These are phyloP conservation scores for Funneliformis geosporum DNA, from an alignment of 192 early-diverging fungal genomes.

Conservation along the genomic window DNA sequence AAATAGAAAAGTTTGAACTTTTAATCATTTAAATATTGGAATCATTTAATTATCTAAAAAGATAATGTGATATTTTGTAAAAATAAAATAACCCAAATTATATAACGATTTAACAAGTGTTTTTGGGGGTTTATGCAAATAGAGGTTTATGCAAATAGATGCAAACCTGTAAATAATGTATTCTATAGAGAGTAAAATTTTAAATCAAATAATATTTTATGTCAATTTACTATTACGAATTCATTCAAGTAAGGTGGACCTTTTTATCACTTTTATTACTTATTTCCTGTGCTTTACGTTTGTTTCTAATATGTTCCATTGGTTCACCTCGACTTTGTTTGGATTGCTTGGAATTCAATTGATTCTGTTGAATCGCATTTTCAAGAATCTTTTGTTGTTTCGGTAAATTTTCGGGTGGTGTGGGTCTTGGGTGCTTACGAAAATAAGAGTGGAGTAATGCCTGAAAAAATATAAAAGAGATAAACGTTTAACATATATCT, in stretches of 20 bases:
- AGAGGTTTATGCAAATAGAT: not conserved
- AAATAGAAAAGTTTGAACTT: too few relatives aligned
- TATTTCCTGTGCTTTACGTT: not conserved
- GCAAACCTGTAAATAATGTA: too few relatives aligned
- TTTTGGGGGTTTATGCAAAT: too few relatives aligned
- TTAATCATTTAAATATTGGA: too few relatives aligned
- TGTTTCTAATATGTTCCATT: not conserved
- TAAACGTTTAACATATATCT: not conserved
- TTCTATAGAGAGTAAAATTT: not conserved
- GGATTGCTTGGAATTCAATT: not conserved
- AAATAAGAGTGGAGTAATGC: slow-evolving; percentile 76
- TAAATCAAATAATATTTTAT: not conserved
- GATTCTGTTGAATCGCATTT: not conserved
- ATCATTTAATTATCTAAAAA: too few relatives aligned
- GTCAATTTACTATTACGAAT: not conserved
- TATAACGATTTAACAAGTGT: too few relatives aligned
- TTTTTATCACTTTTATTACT: not conserved
- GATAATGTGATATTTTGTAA: not conserved
- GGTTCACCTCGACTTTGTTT: not conserved
- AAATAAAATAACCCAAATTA: not conserved
- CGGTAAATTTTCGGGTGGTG: slow-evolving; percentile 66
- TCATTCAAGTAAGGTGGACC: not conserved
- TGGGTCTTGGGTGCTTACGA: slow-evolving; percentile 69
- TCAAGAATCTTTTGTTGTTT: slow-evolving; percentile 33
- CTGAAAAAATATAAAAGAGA: slow-evolving; percentile 37